A percentile compares a stretch with the other conserved stretches of the same genome.
phyloP scores from a whole-genome alignment of 352 stramenopile genomes.

The Globisporangium nodosum region DNA sequence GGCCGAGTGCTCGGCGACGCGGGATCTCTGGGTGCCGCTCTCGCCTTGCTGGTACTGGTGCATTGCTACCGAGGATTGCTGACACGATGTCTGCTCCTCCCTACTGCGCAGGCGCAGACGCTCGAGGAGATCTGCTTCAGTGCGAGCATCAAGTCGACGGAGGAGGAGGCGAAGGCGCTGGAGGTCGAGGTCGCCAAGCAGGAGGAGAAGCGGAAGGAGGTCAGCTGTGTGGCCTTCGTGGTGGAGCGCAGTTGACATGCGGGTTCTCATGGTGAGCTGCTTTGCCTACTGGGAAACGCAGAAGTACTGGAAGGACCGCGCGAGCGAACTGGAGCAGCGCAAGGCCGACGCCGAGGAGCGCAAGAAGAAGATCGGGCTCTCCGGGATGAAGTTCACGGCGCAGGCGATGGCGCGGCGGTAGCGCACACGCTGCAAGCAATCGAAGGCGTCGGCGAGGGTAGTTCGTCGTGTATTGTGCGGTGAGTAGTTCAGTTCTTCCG shows the following conservation, averaged over 20 bases:
- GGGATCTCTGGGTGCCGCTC: constrained; percentile 45
- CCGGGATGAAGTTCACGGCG: constrained; percentile 72
- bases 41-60: neutral
- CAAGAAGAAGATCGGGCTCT: constrained; percentile 65
- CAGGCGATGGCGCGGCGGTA: constrained; percentile 36
- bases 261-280: no score
- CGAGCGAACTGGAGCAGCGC: constrained; percentile 52
- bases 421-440: neutral
- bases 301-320: constrained; percentile 72
- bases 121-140: constrained; percentile 53
- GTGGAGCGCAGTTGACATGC: no score
- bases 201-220: constrained; percentile 57
- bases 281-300: constrained; percentile 3
- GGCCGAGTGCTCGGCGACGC: constrained; percentile 26
- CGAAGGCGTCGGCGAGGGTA: neutral
- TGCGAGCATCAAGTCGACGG: constrained; percentile 4
- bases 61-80: neutral
- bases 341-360: constrained; percentile 57
- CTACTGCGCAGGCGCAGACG: constrained; percentile 28
- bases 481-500: neutral
- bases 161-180: constrained; percentile 31
- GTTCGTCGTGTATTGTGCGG: neutral
- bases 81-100: neutral
- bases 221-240: constrained; percentile 1
- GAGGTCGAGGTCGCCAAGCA: constrained; percentile 51